A percentile compares a stretch with the other conserved stretches of the same genome.
Conservation (phyloP, 805 yeast genomes). For the Metschnikowia kunwiensis region DNA sequence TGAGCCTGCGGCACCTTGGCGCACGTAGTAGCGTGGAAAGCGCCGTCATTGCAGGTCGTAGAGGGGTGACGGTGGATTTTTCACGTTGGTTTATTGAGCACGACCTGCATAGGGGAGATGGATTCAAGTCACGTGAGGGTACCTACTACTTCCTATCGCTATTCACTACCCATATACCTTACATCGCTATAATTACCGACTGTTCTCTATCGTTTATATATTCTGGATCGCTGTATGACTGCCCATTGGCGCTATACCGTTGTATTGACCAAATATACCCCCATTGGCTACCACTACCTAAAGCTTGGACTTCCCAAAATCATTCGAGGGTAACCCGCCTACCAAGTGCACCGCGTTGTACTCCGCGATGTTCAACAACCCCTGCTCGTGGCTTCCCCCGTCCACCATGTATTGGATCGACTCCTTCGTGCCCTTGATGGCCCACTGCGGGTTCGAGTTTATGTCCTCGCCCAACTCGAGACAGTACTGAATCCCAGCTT, state of each 20-base stretch:
- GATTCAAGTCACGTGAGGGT: too few species aligned
- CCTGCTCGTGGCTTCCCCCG: constrained; percentile 39
- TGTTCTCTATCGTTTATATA: too few species aligned
- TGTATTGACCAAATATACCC: too few species aligned
- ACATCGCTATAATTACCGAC: too few species aligned
- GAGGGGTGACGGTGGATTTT: too few species aligned
- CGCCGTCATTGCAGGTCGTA: constrained; percentile 1
- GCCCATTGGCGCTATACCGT: too few species aligned
- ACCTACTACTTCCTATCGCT: too few species aligned
- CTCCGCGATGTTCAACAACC: constrained; percentile 51
- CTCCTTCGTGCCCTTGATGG: constrained; percentile 62
- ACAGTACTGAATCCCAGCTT: constrained; percentile 50
- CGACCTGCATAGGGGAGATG: too few species aligned
- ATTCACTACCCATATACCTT: too few species aligned
- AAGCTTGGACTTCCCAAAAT: constrained; percentile 7
- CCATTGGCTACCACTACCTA: too few species aligned
- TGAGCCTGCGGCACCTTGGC: neutral
- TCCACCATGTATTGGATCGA: constrained; percentile 42
- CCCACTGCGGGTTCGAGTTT: constrained; percentile 50
- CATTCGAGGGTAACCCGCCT: constrained; percentile 16
- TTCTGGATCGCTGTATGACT: too few species aligned
- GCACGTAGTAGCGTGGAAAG: neutral
- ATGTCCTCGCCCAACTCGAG: constrained; percentile 47
- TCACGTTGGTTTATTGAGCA: too few species aligned
- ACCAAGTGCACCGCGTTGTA: constrained; percentile 44